Conservation (phyloP, 2,329 filamentous ascomycete genomes). For the Claviceps sp. region DNA sequence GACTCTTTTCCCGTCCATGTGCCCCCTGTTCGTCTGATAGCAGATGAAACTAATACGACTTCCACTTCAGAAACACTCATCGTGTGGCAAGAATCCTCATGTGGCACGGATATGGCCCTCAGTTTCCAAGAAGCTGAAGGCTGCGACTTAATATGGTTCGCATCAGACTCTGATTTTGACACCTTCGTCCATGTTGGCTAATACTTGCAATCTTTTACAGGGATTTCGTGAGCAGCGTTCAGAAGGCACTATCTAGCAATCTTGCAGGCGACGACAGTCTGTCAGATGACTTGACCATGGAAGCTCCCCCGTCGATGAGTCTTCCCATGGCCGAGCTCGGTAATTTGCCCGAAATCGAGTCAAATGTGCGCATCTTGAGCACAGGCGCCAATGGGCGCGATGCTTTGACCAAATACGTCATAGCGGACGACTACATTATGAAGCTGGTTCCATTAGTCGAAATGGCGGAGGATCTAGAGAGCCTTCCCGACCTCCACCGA, state of each 20-base stretch:
- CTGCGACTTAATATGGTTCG: constrained; percentile 80
- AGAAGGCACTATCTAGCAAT: constrained; percentile 53
- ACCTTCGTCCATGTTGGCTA: background rate
- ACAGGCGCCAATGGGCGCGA: constrained; percentile 65
- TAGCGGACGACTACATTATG: constrained; percentile 72
- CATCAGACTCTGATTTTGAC: constrained; percentile 2
- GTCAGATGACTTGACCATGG: constrained; percentile 73
- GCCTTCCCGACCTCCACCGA: constrained; percentile 70
- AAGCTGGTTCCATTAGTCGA: constrained; percentile 78
- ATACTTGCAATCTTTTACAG: constrained; percentile 29
- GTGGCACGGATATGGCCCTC: constrained; percentile 88
- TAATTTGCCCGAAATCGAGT: constrained; percentile 73
- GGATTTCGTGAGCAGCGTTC: constrained; percentile 82
- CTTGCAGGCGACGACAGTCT: constrained; percentile 57
- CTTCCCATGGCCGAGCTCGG: constrained; percentile 71
- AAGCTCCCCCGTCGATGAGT: constrained; percentile 55
- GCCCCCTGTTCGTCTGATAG: background rate
- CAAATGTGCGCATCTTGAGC: constrained; percentile 67
- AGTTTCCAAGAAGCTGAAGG: constrained; percentile 97
- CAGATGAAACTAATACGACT: background rate
- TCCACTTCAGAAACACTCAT: constrained; percentile 69
- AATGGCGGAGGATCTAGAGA: constrained; percentile 84
- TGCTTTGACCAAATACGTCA: constrained; percentile 73
- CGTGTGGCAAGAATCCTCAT: constrained; percentile 82
- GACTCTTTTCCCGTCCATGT: background rate